Evolutionary conservation across 495 filamentous ascomycete genomes (phyloP).

Genomic region (Lindgomyces ingoldianus): DNA sequence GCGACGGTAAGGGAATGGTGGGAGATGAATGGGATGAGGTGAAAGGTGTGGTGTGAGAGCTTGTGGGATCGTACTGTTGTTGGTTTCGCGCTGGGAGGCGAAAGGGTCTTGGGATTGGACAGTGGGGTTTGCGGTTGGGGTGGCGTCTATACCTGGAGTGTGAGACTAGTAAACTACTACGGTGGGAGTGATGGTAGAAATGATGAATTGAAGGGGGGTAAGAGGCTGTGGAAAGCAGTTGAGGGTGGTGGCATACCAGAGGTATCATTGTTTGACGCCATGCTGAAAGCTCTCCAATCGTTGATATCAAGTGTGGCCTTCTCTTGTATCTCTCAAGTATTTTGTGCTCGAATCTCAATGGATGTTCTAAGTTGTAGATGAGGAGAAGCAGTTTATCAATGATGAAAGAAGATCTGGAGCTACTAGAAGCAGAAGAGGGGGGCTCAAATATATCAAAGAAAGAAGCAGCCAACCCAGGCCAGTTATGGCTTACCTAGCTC

Average conservation of each 20-base stretch:
- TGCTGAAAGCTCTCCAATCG: neutral
- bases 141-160: constrained; percentile 27
- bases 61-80: constrained; percentile 12
- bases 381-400: neutral
- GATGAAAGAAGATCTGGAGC: neutral
- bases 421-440: neutral
- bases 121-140: constrained; percentile 19
- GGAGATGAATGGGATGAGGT: neutral
- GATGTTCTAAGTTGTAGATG: neutral
- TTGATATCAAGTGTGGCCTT: neutral
- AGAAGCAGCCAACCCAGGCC: neutral
- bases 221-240: neutral
- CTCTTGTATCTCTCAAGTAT: too few relatives aligned
- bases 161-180: neutral
- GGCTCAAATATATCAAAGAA: constrained; percentile 13
- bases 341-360: neutral
- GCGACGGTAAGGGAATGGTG: neutral
- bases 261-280: constrained; percentile 9
- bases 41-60: neutral
- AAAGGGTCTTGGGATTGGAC: constrained; percentile 24
- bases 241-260: constrained; percentile 5
- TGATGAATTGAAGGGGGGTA: neutral
- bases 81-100: constrained; percentile 17
- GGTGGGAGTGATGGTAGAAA: neutral
- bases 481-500: neutral